A percentile compares a stretch with the other conserved stretches of the same genome.
Conservation (phyloP, 805 yeast genomes). For the Hanseniaspora occidentalis region DNA sequence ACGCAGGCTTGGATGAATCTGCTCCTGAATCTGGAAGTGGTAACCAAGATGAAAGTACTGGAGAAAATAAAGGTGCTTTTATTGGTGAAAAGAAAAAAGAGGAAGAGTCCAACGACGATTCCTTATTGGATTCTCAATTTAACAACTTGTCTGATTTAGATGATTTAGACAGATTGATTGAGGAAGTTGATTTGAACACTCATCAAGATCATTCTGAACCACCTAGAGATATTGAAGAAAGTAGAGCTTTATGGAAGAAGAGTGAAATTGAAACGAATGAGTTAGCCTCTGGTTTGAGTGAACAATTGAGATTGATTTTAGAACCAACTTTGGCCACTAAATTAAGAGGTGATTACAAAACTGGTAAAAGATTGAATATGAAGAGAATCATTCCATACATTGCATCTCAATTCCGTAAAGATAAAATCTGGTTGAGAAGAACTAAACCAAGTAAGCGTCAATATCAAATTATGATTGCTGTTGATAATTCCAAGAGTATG, state of each 20-base stretch:
- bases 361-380: slow-evolving; percentile 95
- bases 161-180: slow-evolving; percentile 23
- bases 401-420: slow-evolving; percentile 95
- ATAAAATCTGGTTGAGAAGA: slow-evolving; percentile 95
- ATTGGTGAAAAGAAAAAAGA: slow-evolving; percentile 35
- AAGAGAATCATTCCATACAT: slow-evolving; percentile 94
- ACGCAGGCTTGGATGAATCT: slow-evolving; percentile 6
- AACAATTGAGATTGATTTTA: slow-evolving; percentile 80
- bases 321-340: slow-evolving; percentile 97
- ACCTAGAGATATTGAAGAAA: slow-evolving; percentile 45
- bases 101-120: slow-evolving; percentile 22
- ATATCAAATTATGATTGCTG: slow-evolving; percentile 93
- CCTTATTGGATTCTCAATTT: slow-evolving; percentile 6
- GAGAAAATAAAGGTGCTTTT: slow-evolving; percentile 37
- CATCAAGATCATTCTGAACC: slow-evolving; percentile 23
- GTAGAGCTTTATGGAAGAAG: slow-evolving; percentile 67
- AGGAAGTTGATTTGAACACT: slow-evolving; percentile 21
- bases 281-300: slow-evolving; percentile 75
- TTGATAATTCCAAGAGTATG: slow-evolving; percentile 97
- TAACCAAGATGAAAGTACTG: slow-evolving; percentile 34
- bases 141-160: slow-evolving; percentile 22
- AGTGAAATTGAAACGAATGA: slow-evolving; percentile 83
- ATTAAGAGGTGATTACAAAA: slow-evolving; percentile 87
- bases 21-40: slow-evolving; percentile 21
- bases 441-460: slow-evolving; percentile 96